phyloP scores from a whole-genome alignment of 805 yeast species.

The Wickerhamiella parazyma region DNA sequence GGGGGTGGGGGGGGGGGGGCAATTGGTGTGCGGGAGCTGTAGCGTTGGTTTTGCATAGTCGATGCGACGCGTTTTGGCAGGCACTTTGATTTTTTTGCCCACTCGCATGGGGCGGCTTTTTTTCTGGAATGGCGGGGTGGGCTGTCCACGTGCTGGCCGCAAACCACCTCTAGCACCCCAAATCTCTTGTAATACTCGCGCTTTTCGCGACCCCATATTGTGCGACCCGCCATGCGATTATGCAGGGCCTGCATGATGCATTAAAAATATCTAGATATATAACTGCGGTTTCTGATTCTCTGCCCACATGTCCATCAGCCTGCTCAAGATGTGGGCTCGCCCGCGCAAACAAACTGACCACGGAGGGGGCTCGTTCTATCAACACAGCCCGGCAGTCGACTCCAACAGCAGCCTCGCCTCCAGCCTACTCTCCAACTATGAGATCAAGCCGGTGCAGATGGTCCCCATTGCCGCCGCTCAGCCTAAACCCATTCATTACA shows the following conservation, averaged over 20 bases:
- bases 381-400: background rate
- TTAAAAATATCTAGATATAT: background rate
- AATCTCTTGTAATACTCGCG: background rate
- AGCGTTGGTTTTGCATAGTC: no score
- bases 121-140: no score
- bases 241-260: background rate
- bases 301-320: background rate
- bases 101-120: no score
- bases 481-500: background rate
- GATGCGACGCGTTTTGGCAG: no score
- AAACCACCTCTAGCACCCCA: background rate
- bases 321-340: background rate
- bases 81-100: no score
- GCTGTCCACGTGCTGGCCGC: background rate
- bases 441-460: background rate
- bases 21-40: no score
- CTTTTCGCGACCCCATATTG: no score
- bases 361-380: background rate
- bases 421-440: background rate
- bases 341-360: background rate
- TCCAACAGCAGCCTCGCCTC: background rate
- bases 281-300: background rate
- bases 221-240: background rate
- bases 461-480: background rate
- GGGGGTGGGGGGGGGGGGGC: background rate